Base-by-base conservation (phyloP, 768 basidiomycete genomes). In the Saitozyma podzolica region DNA sequence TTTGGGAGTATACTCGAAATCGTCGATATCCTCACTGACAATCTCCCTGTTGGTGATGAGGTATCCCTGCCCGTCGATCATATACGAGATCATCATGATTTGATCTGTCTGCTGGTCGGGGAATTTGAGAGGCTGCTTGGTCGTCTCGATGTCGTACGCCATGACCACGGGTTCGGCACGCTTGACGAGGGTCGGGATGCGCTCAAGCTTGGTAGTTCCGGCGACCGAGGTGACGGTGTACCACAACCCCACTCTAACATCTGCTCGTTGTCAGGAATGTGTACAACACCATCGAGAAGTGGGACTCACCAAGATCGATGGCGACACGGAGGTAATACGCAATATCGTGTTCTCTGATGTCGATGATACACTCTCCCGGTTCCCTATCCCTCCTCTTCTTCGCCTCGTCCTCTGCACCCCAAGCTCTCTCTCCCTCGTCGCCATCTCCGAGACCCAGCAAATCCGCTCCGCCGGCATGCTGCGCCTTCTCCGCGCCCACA, bases 71-170 rank as follows among this genome's bases (percentile, higher is more conserved):
- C 93, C 95, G 76, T 99, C 96, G 16, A 99, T 83, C 94, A 99
- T 98, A 81, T 98, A 99, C 50, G 96, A 99, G 66, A 99, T 98
- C 96, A 99, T 99, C 95, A 99, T 99, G 72, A 99, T 92, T 77
- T 97, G 94, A 82, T 98, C 96, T 29, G 91, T 88, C 8, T 87
- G 85, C 69, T 93, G 89, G 81, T 98, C 96, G 0, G 96, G 95
- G 76, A 98, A 98, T 80, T 98, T 98, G 72, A 98, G 86, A n/a
- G 96, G 95, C n/a, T 91, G 89, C 81, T 99, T 99, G 1, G 94
- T 95, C 16, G 92, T 94, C 80, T 99, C 96, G 75, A 99, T 99
- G 86, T 98, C 96, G 78, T 84, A 99, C 0, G 96, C 96, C 91
- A 99, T 89, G 56, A 99, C 93, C 49, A 99, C 93, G 0, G 96